phyloP scores from a whole-genome alignment of 495 filamentous ascomycete genomes.

The Hypoxylon trugodes region DNA sequence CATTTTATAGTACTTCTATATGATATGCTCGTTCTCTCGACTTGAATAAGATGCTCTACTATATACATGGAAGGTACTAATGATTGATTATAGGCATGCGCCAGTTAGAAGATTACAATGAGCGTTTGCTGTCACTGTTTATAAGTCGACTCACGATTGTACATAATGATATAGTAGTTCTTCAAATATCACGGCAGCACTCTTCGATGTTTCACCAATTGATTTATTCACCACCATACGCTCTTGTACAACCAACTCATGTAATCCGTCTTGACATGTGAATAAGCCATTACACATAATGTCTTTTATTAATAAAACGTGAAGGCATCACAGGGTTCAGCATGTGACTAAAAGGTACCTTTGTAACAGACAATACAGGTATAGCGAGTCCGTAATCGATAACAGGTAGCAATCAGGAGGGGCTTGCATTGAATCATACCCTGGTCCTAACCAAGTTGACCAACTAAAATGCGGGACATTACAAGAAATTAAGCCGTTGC shows the following conservation, averaged over 20 bases:
- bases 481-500: slow-evolving; percentile 26
- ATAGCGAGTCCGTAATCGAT: slow-evolving; percentile 15
- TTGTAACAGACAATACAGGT: neutral
- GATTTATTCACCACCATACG: neutral
- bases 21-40: neutral
- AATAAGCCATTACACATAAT: neutral
- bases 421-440: slow-evolving; percentile 10
- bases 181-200: slow-evolving; percentile 1
- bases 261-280: neutral
- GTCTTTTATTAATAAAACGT: neutral
- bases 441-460: neutral
- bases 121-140: neutral
- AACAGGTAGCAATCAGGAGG: slow-evolving; percentile 24
- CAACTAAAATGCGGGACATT: slow-evolving; percentile 30
- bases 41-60: neutral
- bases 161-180: slow-evolving; percentile 14
- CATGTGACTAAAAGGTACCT: neutral
- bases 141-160: neutral
- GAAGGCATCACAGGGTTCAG: neutral
- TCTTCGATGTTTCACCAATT: slow-evolving; percentile 9
- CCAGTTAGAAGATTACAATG: slow-evolving; percentile 16
- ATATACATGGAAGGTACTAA: slow-evolving; percentile 7
- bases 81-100: slow-evolving; percentile 13
- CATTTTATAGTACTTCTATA: neutral
- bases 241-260: neutral